Evolutionary conservation across 306 rosid genomes (phyloP).

Genomic region (Mimosa bimucronata): DNA sequence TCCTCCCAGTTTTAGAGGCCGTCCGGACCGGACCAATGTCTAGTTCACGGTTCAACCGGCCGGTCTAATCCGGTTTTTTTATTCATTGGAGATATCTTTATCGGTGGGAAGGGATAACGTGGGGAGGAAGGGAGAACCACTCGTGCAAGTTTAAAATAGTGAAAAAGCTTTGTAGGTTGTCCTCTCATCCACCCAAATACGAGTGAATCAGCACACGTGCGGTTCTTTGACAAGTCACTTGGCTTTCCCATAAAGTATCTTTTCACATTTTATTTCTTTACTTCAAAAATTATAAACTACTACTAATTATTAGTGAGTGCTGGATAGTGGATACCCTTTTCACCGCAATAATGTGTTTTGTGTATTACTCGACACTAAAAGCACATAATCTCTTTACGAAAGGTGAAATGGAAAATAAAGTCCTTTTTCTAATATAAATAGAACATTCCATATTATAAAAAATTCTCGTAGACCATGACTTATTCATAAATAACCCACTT

Average conservation of each 20-base stretch:
- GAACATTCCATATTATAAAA: too few species aligned
- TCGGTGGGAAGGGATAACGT: slow-evolving; percentile 38
- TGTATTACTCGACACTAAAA: not conserved
- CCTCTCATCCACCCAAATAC: slow-evolving; percentile 30
- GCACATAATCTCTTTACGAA: not conserved
- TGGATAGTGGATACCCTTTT: not conserved
- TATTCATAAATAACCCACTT: too few species aligned
- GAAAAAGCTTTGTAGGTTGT: slow-evolving; percentile 35
- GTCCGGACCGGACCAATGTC: too few species aligned
- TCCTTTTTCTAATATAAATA: too few species aligned
- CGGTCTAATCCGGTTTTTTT: too few species aligned
- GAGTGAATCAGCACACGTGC: slow-evolving; percentile 62
- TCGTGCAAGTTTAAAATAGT: slow-evolving; percentile 61
- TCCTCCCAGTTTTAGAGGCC: too few species aligned
- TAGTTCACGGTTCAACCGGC: too few species aligned
- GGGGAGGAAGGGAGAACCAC: slow-evolving; percentile 51
- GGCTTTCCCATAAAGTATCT: not conserved
- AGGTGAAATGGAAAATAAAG: too few species aligned
- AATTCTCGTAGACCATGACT: too few species aligned
- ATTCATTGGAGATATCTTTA: slow-evolving; percentile 51
- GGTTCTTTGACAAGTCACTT: slow-evolving; percentile 41
- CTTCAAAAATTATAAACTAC: not conserved
- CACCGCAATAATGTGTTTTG: not conserved
- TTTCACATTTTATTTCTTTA: not conserved
- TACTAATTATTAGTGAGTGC: not conserved